Base-by-base conservation (phyloP, 257 asterid species). In the Echites panduratus region DNA sequence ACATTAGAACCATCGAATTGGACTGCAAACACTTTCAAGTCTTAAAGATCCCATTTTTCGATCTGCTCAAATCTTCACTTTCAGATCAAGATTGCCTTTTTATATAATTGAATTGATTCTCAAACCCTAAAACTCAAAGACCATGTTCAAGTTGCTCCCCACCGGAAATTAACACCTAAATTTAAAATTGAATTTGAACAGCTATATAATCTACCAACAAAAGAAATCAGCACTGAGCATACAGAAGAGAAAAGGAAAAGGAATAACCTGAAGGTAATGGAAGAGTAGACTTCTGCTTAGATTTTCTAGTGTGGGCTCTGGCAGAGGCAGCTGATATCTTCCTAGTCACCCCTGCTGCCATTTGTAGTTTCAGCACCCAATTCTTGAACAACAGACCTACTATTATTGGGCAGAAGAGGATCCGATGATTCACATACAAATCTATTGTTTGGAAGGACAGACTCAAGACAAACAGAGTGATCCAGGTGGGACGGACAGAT, bases 241-340 rank as follows among this genome's bases (percentile, higher is more conserved):
- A 14, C 50, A 73, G 4, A 45, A 11, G 40, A 14, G 43, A 49
- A 32, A 45, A 2, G 27, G 70, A 47, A 32, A 16, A 57, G 70
- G 65, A 26, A 22, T 13, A 7, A 91, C 98, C 91, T 71, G 91
- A 78, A 77, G 78, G 81, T 22, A 44, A 66, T 0, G 89, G 77
- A 70, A 73, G 3, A 19, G 92, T 81, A 72, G 80, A 17, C 53
- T 75, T 85, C 1, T 81, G 70, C 32, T 83, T 88, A 19, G 91
- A 66, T 70, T 71, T 88, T 48, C 98, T 86, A 24, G 98, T 92
- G 77, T 92, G 96, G 58, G 90, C 81, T 79, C 98, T 84, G 45
- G 98, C 96, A 16, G 98, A 92, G 68, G 95, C 94, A 22, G 96
- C 92, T 22, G 96, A 87, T 50, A 87, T 86, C 71, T 75, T 87